A percentile compares a stretch with the other conserved stretches of the same genome.
phyloP scores from a whole-genome alignment of 2,329 filamentous ascomycete genomes.

The Didymosphaeria variabile region DNA sequence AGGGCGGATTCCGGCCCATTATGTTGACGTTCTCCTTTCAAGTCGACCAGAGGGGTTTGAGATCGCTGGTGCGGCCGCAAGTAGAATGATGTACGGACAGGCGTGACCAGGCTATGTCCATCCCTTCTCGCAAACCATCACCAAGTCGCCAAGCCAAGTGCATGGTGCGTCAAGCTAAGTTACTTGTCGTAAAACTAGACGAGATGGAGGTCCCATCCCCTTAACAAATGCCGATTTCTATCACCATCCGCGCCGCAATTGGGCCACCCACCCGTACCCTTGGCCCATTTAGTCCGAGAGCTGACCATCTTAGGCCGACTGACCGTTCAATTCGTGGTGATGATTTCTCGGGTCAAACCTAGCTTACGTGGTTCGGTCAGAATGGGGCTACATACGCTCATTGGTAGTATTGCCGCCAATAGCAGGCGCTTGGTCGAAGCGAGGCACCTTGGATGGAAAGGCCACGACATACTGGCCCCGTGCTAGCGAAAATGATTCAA shows the following conservation, averaged over 20 bases:
- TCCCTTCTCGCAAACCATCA: background rate
- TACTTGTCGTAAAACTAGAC: background rate
- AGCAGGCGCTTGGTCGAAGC: slow-evolving; percentile 1
- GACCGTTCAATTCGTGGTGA: background rate
- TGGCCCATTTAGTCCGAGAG: too few relatives aligned
- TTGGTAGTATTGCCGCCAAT: slow-evolving; percentile 11
- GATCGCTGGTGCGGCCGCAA: background rate
- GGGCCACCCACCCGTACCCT: background rate
- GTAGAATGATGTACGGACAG: background rate
- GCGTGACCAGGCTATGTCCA: background rate
- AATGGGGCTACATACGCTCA: slow-evolving; percentile 5
- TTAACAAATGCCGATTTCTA: background rate
- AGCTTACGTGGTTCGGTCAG: slow-evolving; percentile 10
- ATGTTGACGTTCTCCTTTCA: background rate
- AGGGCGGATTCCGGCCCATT: background rate
- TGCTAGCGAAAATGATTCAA: background rate
- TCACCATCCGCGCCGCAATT: background rate
- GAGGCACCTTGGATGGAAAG: background rate
- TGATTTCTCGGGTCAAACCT: background rate
- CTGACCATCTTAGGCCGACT: background rate
- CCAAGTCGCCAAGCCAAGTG: background rate
- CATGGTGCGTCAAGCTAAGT: background rate
- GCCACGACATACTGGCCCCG: background rate
- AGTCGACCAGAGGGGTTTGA: background rate
- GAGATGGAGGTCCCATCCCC: background rate